Percentiles rank a stretch among this genome's conserved stretches.
These are phyloP conservation scores for Rhodotorula sp. DNA, from an alignment of 1,284 basidiomycete genomes.

Conservation along the genomic window DNA sequence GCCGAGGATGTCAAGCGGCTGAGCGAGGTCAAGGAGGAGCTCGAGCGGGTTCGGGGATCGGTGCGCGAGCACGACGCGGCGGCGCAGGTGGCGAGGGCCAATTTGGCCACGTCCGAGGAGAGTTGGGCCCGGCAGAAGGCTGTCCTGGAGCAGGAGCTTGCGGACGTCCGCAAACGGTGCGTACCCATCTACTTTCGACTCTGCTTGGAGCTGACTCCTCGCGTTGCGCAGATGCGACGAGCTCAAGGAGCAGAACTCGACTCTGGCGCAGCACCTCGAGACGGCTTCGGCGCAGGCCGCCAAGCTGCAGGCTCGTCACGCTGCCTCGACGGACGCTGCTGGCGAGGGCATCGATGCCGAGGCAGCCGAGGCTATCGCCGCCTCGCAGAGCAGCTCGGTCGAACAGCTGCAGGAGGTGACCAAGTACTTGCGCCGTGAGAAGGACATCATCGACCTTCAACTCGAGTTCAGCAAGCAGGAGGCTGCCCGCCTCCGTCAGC, in stretches of 20 bases:
- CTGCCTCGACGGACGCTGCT: constrained; percentile 51
- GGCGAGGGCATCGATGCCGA: constrained; percentile 52
- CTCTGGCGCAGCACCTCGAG: constrained; percentile 81
- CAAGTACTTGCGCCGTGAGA: constrained; percentile 79
- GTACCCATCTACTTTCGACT: constrained; percentile 28
- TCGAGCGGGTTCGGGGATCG: constrained; percentile 52
- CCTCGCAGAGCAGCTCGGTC: constrained; percentile 25
- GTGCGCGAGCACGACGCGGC: constrained; percentile 62
- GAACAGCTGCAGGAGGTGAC: constrained; percentile 72
- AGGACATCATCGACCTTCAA: constrained; percentile 85
- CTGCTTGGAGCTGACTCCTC: neutral
- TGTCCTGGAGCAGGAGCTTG: constrained; percentile 71
- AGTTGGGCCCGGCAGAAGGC: constrained; percentile 80
- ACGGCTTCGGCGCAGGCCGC: constrained; percentile 78
- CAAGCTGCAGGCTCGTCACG: constrained; percentile 65
- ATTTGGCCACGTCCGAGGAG: constrained; percentile 65
- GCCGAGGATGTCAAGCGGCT: constrained; percentile 76
- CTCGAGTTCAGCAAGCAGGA: constrained; percentile 84
- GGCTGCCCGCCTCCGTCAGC: constrained; percentile 69
- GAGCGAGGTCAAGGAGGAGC: constrained; percentile 65
- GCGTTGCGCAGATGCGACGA: constrained; percentile 64
- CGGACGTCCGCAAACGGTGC: constrained; percentile 69
- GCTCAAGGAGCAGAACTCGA: constrained; percentile 71
- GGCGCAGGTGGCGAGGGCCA: constrained; percentile 72
- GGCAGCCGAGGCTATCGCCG: constrained; percentile 32